phyloP scores from a whole-genome alignment of 768 basidiomycete genomes.

The Macrolepiota fuliginosa region DNA sequence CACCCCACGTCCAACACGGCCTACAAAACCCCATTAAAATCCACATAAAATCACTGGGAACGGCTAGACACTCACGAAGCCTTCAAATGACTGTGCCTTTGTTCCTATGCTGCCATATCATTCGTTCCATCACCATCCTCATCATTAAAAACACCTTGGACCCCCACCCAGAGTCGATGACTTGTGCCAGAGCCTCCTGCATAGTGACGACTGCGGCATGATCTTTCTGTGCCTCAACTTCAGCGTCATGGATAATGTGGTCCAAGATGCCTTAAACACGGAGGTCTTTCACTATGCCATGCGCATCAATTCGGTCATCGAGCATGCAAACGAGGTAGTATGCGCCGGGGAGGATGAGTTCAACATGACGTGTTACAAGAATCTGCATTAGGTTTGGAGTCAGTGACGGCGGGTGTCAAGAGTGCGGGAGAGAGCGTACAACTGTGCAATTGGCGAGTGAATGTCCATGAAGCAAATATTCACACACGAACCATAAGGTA shows the following conservation, averaged over 20 bases:
- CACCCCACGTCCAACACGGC: slow-evolving; percentile 66
- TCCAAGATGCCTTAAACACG: too few relatives aligned
- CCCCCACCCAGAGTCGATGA: slow-evolving; percentile 43
- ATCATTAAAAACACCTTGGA: slow-evolving; percentile 18
- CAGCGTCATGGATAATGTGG: too few relatives aligned
- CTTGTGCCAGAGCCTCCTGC: slow-evolving; percentile 50
- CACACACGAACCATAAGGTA: slow-evolving; percentile 30
- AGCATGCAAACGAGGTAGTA: slow-evolving; percentile 74
- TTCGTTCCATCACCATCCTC: not conserved
- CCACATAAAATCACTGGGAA: too few relatives aligned
- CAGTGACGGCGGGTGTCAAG: slow-evolving; percentile 30
- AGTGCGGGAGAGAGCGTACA: slow-evolving; percentile 16
- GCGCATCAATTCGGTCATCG: slow-evolving; percentile 75
- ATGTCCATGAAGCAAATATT: slow-evolving; percentile 29
- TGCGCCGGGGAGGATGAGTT: too few relatives aligned
- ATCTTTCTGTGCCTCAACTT: too few relatives aligned
- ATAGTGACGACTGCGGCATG: too few relatives aligned
- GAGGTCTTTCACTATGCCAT: slow-evolving; percentile 67
- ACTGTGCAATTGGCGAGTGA: slow-evolving; percentile 29
- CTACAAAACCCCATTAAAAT: too few relatives aligned
- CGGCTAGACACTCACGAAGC: too few relatives aligned
- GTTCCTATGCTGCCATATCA: slow-evolving; percentile 16
- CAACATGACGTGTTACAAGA: too few relatives aligned
- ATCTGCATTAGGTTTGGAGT: too few relatives aligned
- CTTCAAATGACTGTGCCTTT: too few relatives aligned